A percentile compares a stretch with the other conserved stretches of the same genome.
phyloP scores from a whole-genome alignment of 116 monocot genomes.

The Phalaenopsis hybrid region DNA sequence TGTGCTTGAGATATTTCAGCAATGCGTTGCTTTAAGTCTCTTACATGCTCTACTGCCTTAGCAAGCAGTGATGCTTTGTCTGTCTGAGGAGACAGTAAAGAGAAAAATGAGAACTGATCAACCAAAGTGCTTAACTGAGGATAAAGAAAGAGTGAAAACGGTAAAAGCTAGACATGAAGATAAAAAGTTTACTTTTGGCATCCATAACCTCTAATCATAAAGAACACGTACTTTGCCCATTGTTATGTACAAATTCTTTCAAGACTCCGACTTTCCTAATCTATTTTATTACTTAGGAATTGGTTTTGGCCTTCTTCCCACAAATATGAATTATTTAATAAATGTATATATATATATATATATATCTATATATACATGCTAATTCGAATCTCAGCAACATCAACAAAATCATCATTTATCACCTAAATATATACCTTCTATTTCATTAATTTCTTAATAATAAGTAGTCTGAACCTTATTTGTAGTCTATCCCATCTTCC shows the following conservation, averaged over 20 bases:
- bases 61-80: constrained; percentile 85
- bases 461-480: no score
- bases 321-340: background rate
- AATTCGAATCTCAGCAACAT: no score
- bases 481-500: no score
- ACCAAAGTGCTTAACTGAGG: no score
- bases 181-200: constrained; percentile 13
- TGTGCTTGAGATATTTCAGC: constrained; percentile 33
- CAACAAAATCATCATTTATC: no score
- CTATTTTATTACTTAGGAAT: no score
- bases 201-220: background rate
- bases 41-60: constrained; percentile 65
- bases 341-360: background rate
- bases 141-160: constrained; percentile 6
- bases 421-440: no score
- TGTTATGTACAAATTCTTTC: no score
- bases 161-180: constrained; percentile 1
- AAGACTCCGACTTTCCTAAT: no score
- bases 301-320: background rate
- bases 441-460: no score
- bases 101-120: background rate
- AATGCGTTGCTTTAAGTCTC: constrained; percentile 58
- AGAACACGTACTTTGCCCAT: background rate
- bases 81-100: constrained; percentile 23
- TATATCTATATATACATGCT: no score